Conservation (phyloP, 139 green algal species). For the Raphidocelis subcapitata region DNA sequence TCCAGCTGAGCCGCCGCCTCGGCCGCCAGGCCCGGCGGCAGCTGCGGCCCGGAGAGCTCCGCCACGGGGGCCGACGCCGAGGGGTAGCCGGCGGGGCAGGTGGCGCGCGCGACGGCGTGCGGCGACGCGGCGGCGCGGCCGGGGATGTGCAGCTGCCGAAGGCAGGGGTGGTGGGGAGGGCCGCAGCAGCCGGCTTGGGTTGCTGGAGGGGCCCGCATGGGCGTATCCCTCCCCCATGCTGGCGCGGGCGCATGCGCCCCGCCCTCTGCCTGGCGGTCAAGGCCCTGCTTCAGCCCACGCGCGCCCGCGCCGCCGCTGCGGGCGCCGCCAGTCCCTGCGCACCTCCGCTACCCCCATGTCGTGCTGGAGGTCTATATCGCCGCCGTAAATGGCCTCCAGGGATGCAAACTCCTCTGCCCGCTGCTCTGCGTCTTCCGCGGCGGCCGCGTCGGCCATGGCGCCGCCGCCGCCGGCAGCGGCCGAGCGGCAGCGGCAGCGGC, state of each 20-base stretch:
- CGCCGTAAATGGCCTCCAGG: constrained; percentile 65
- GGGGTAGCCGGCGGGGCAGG: constrained; percentile 64
- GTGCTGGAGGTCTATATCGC: constrained; percentile 27
- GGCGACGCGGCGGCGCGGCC: not conserved
- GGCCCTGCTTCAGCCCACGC: not conserved
- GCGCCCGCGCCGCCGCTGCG: not conserved
- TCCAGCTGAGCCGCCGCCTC: constrained; percentile 43
- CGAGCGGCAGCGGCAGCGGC: too few species aligned
- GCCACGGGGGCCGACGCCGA: constrained; percentile 39
- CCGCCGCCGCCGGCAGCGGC: too few species aligned
- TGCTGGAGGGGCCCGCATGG: not conserved
- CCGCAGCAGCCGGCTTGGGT: not conserved
- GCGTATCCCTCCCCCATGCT: not conserved
- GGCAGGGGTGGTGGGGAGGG: not conserved
- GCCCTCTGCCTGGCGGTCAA: not conserved
- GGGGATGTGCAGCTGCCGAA: constrained; percentile 46
- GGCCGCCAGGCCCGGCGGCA: constrained; percentile 31
- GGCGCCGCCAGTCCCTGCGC: not conserved
- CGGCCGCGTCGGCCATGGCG: too few species aligned
- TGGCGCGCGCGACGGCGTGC: constrained; percentile 34
- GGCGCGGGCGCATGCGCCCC: not conserved
- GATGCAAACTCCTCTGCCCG: constrained; percentile 63
- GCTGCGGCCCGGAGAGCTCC: constrained; percentile 41
- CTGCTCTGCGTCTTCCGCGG: constrained; percentile 20
- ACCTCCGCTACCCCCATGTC: constrained; percentile 23